phyloP scores from a whole-genome alignment of 306 rosid species.

The Ormosia emarginata region DNA sequence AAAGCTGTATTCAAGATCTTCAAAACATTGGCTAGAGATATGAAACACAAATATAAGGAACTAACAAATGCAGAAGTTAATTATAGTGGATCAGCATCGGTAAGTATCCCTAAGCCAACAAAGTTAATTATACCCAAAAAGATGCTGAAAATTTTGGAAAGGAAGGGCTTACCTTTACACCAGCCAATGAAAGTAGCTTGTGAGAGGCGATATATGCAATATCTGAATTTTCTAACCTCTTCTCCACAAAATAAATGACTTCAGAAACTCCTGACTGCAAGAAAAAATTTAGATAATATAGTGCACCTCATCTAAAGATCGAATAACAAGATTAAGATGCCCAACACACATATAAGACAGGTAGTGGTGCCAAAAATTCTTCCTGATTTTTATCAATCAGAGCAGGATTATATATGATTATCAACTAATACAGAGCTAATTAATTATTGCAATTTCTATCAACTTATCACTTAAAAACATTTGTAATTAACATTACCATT shows the following conservation, averaged over 20 bases:
- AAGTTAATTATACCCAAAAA: not conserved
- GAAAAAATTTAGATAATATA: constrained; percentile 9
- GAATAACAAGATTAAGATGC: not conserved
- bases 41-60: constrained; percentile 8
- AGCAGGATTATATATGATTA: not conserved
- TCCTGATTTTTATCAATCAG: not conserved
- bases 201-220: constrained; percentile 67
- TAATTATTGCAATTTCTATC: not conserved
- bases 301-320: not conserved
- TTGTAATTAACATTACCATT: not conserved
- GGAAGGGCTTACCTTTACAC: constrained; percentile 65
- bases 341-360: not conserved
- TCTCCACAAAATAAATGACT: constrained; percentile 80
- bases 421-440: not conserved
- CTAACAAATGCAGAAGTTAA: not conserved
- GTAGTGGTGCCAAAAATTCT: not conserved
- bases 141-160: not conserved
- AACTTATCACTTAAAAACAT: not conserved
- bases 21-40: not conserved
- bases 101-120: not conserved
- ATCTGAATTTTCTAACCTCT: constrained; percentile 63
- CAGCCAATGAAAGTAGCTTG: constrained; percentile 81
- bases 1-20: not conserved
- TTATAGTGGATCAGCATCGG: not conserved
- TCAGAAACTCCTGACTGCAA: constrained; percentile 86